Evolutionary conservation across 768 basidiomycete genomes (phyloP), one percentile per base, ranked within the genome.

Genomic region (Rhodocollybia butyracea): DNA sequence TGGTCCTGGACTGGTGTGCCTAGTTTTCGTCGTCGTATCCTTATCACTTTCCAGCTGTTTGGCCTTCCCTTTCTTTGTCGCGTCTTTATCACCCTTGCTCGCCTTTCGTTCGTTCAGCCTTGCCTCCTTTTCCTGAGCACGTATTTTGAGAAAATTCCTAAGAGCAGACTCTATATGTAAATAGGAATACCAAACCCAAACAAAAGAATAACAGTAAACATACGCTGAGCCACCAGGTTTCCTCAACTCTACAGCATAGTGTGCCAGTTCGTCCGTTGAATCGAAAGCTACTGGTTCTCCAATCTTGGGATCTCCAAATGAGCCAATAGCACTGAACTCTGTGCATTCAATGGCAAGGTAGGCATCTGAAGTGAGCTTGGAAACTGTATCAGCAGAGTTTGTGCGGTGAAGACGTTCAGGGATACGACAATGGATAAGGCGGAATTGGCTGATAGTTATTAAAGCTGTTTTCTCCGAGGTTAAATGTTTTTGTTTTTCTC

Each of bases 141-240:
- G 48, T 38, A 50, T 21, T 26, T 50, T 50, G 19, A 50, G 48
- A 24, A 50, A 50, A 27, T 50, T 50, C 8, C 48, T 50, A 50
- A 21, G 0, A 12, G 26, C 11, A n/a, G n/a, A n/a, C n/a, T n/a
- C n/a, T n/a, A n/a, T 10, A 7, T 21, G 17, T 42, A 24, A 22
- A 22, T 15, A 3, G n/a, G 10, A 17, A 32, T n/a, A 30, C 22
- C 19, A 13, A 8, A 5, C 8, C 34, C 15, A 34, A 13, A 19
- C 30, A 48, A 22, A 11, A n/a, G 26, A 10, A 46, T 17, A 32
- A 27, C 13, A 22, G 6, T 34, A 41, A 7, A 54, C 53, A 31
- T 43, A 54, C 53, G 39, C 53, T 29, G 19, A 27, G 29, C 53
- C 53, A 13, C 53, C 53, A 46, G 17, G n/a, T 17, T 42, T 19